Evolutionary conservation across 140 eudicot genomes (phyloP), one percentile per base, ranked within the genome.

Genomic region (Artemisia princeps): DNA sequence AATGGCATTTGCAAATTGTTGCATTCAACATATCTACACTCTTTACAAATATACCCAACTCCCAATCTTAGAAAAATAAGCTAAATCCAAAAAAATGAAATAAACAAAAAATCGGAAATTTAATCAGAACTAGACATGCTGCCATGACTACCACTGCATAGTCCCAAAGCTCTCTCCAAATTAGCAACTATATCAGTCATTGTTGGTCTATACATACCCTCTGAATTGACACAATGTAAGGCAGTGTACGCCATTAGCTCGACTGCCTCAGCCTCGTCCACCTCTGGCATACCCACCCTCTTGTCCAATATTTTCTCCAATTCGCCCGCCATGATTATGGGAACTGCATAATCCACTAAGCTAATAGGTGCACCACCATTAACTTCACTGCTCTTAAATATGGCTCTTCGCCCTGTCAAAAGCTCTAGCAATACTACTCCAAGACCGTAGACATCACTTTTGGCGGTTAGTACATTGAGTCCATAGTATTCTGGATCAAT

Each of bases 401-500:
- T 78, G 1, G 88, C 88, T 17, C 81, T 23, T 57, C 73, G 74
- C 4, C 88, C 88, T 0, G 85, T 79, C 20, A 83, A 61, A 22
- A 83, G 80, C 70, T 83, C 88, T 3, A 83, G 62, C 22, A 83
- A 71, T 23, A 83, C 88, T 2, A 83, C 85, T 23, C 88, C 88
- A 20, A 83, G 71, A 17, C 88, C 88, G 50, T 83, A 83, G 3
- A 83, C 85, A 65, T 83, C 88, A 16, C 88, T 83, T 64, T 83
- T 83, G 10, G 85, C 53, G 1, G 88, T 83, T 30, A 83, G 56
- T 10, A 79, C 77, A 37, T 83, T 79, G 44, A 79, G 77, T 55
- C 82, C 81, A 14, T 80, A 83, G 69, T 83, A 83, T 54, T 80
- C 88, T 9, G 88, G 88, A 68, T 83, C 88, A 28, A 83, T 83